Percentiles rank a stretch among this genome's conserved stretches.
Evolutionary conservation across 1,284 basidiomycete genomes (phyloP).

Genomic region (Puccinia coronata): DNA sequence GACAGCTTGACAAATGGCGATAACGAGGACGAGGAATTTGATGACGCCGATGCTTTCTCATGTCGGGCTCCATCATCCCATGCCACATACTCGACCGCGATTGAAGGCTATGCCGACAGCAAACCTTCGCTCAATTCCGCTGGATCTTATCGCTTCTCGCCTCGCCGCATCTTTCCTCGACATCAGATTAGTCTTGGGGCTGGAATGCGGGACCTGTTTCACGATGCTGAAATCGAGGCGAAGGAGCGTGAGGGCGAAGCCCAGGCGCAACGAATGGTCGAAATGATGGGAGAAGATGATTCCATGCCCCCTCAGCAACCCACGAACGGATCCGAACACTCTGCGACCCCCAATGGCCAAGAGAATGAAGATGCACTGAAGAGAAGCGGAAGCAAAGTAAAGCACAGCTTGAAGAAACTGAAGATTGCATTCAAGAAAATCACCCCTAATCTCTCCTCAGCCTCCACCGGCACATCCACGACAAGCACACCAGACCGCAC

Average conservation of each 20-base stretch:
- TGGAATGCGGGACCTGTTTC: constrained; percentile 46
- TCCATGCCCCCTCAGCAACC: constrained; percentile 10
- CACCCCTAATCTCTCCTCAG: constrained; percentile 24
- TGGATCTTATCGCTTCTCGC: constrained; percentile 41
- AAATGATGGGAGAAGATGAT: constrained; percentile 44
- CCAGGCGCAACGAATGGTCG: constrained; percentile 37
- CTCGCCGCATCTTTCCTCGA: constrained; percentile 42
- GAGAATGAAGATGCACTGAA: constrained; percentile 19
- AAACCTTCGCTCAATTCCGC: constrained; percentile 22
- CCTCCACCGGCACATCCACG: not conserved
- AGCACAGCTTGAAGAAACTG: constrained; percentile 47
- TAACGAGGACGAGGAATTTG: constrained; percentile 23
- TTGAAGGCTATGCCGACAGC: constrained; percentile 14
- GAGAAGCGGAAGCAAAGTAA: constrained; percentile 31
- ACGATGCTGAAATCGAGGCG: constrained; percentile 47
- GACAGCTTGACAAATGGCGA: not conserved
- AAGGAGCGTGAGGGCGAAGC: constrained; percentile 48
- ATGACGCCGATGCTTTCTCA: constrained; percentile 37
- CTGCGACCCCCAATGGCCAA: not conserved
- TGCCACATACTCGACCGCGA: constrained; percentile 43
- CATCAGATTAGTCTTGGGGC: constrained; percentile 50
- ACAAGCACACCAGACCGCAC: not conserved
- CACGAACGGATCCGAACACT: not conserved
- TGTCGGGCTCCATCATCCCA: constrained; percentile 46
- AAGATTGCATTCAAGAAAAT: constrained; percentile 49